Conservation (phyloP, 1,139 yeast species). For the Geotrichum phurueaensis region DNA sequence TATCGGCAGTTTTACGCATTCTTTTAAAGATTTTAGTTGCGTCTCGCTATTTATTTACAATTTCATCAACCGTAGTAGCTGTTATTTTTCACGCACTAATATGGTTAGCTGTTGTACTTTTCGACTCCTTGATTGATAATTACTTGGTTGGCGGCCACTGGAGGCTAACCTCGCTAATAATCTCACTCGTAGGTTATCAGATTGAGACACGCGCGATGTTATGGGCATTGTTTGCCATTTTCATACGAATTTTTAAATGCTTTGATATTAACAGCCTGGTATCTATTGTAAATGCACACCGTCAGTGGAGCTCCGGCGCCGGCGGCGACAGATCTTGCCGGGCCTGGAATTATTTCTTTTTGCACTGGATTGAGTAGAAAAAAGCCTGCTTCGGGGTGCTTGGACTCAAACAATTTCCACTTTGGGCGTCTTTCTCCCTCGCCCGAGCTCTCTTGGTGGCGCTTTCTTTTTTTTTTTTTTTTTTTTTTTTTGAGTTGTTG, state of each 20-base stretch:
- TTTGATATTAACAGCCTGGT: no score
- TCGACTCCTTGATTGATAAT: not conserved
- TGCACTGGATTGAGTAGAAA: not conserved
- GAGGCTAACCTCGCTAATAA: not conserved
- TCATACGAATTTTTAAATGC: not conserved
- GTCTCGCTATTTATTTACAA: no score
- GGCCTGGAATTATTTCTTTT: not conserved
- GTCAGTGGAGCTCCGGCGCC: not conserved
- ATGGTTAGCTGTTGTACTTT: no score
- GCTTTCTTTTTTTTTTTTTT: not conserved
- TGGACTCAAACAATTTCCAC: not conserved
- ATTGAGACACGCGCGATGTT: not conserved
- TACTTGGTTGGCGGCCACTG: not conserved
- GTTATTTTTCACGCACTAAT: no score
- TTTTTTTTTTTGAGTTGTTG: not conserved
- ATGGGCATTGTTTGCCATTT: not conserved
- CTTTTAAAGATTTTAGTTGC: no score
- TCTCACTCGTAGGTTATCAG: not conserved
- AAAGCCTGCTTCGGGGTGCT: not conserved
- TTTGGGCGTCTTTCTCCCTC: not conserved
- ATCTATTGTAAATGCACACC: not conserved
- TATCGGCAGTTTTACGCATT: no score
- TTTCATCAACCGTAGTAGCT: no score
- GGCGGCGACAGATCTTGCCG: no score
- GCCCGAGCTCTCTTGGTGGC: not conserved